A percentile compares a stretch with the other conserved stretches of the same genome.
Conservation (phyloP, 2,329 filamentous ascomycete genomes). For the Pyricularia grisea region DNA sequence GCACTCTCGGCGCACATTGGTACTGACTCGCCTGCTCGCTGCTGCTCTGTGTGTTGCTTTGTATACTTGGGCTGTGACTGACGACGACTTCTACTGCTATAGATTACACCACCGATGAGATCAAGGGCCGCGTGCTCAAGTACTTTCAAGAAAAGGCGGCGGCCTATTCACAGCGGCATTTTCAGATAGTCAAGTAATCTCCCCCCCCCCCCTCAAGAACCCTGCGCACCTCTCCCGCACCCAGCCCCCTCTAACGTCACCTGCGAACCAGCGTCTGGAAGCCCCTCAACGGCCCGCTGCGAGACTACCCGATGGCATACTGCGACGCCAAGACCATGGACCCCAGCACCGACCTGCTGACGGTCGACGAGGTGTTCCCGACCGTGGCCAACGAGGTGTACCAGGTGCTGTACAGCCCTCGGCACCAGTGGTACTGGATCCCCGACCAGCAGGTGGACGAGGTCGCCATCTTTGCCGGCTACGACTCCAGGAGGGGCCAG, state of each 20-base stretch:
- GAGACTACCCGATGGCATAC: constrained; percentile 12
- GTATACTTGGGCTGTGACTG: background rate
- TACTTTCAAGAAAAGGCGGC: background rate
- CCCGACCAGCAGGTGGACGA: constrained; percentile 10
- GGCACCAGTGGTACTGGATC: constrained; percentile 12
- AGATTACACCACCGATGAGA: background rate
- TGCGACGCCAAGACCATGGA: constrained; percentile 10
- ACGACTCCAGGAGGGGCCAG: constrained; percentile 10
- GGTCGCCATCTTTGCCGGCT: constrained; percentile 10
- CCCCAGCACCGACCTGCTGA: constrained; percentile 8
- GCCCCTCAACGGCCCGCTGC: constrained; percentile 9
- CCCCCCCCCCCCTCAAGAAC: background rate
- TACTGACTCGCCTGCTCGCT: background rate
- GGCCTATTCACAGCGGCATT: background rate
- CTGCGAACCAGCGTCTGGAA: constrained; percentile 10
- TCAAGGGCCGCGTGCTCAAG: background rate
- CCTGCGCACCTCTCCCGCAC: too few relatives aligned
- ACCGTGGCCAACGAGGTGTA: constrained; percentile 12
- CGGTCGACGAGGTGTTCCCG: constrained; percentile 13
- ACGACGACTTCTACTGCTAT: too few relatives aligned
- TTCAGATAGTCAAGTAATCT: constrained; percentile 10
- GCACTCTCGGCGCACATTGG: constrained; percentile 10
- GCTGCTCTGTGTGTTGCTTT: too few relatives aligned
- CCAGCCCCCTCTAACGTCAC: too few relatives aligned
- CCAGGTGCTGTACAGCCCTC: constrained; percentile 10